phyloP scores from a whole-genome alignment of 2,329 filamentous ascomycete genomes.

The Verticillium zaregamsianum region DNA sequence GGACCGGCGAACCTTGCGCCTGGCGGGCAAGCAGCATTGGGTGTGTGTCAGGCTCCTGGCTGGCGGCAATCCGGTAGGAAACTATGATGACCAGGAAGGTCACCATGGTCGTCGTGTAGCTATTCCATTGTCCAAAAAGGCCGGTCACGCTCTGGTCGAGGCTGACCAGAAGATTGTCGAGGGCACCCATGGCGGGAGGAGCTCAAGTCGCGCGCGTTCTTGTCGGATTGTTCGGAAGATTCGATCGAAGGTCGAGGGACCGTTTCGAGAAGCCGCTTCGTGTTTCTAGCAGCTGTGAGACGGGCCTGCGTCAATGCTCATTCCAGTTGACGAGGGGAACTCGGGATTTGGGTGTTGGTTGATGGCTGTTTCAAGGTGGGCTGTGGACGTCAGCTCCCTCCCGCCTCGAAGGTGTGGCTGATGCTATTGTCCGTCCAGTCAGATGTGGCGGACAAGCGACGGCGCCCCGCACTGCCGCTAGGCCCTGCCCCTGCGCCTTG shows the following conservation, averaged over 20 bases:
- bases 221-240: neutral
- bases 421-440: neutral
- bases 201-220: neutral
- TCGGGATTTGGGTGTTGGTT: neutral
- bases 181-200: conserved; percentile 31
- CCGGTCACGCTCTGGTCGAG: conserved; percentile 68
- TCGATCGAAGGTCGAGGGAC: neutral
- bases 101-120: conserved; percentile 69
- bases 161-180: conserved; percentile 57
- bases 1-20: conserved; percentile 70
- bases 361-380: neutral
- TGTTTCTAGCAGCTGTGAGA: neutral
- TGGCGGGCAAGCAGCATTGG: conserved; percentile 87
- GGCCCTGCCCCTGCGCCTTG: neutral
- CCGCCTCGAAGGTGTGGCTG: neutral
- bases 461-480: neutral
- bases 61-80: conserved; percentile 65
- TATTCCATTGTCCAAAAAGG: conserved; percentile 76
- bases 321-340: neutral
- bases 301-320: neutral
- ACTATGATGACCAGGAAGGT: conserved; percentile 63
- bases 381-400: conserved; percentile 1
- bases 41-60: conserved; percentile 83
- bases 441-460: neutral
- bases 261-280: neutral